phyloP scores from a whole-genome alignment of 768 basidiomycete species.

The Lactifluus volemus region DNA sequence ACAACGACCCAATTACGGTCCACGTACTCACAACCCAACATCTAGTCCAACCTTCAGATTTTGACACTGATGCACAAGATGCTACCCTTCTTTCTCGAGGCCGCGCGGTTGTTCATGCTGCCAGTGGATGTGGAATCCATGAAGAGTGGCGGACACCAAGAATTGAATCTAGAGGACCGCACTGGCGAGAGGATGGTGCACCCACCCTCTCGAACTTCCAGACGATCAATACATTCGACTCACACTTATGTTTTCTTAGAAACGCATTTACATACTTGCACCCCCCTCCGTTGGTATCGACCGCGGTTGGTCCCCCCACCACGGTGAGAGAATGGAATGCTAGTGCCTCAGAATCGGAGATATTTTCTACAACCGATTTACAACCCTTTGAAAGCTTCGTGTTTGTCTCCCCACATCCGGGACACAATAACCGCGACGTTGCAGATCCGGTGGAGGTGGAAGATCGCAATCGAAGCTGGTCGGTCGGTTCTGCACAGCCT shows the following conservation, averaged over 20 bases:
- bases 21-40: neutral
- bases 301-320: neutral
- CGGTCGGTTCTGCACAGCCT: neutral
- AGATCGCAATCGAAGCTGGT: neutral
- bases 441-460: neutral
- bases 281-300: neutral
- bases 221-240: neutral
- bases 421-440: neutral
- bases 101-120: neutral
- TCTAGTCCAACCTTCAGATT: neutral
- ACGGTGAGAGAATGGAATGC: neutral
- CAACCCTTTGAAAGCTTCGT: neutral
- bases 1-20: neutral
- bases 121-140: neutral
- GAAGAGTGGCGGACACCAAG: constrained; percentile 1
- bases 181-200: neutral
- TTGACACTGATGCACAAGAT: neutral
- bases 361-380: neutral
- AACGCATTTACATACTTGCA: constrained; percentile 5
- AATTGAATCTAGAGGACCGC: neutral
- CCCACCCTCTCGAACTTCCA: neutral
- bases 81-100: constrained; percentile 1
- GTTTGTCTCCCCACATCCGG: neutral
- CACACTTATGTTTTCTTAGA: neutral
- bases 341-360: constrained; percentile 3